Conservation (phyloP, 371 early-diverging fungal species). For the Coemansia sp. region DNA sequence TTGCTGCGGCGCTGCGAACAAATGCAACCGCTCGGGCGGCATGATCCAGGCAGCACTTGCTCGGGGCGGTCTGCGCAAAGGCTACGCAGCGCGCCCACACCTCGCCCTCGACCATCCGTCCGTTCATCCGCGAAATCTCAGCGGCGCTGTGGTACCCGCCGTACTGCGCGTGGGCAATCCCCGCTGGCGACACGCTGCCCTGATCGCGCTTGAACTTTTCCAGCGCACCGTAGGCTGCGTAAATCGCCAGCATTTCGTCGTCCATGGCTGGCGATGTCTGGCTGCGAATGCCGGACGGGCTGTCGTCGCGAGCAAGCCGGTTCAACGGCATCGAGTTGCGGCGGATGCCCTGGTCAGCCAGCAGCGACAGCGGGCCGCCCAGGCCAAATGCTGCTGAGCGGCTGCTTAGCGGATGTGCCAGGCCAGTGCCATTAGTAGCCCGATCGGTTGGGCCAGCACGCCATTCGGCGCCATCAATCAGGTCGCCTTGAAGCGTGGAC, state of each 20-base stretch:
- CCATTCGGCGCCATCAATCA: constrained; percentile 39
- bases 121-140: constrained; percentile 39
- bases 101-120: constrained; percentile 19
- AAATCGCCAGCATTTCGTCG: constrained; percentile 16
- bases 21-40: constrained; percentile 23
- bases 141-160: constrained; percentile 32
- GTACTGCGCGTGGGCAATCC: constrained; percentile 3
- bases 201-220: constrained; percentile 33
- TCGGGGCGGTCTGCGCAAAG: constrained; percentile 12
- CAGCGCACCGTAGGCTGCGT: constrained; percentile 33
- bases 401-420: background rate
- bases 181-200: background rate
- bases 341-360: constrained; percentile 21
- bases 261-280: background rate
- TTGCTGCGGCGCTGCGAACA: constrained; percentile 8
- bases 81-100: constrained; percentile 30
- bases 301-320: constrained; percentile 2
- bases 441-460: constrained; percentile 27
- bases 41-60: constrained; percentile 24
- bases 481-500: constrained; percentile 32
- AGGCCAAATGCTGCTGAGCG: constrained; percentile 3
- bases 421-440: background rate
- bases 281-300: background rate
- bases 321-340: constrained; percentile 41
- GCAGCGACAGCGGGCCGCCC: constrained; percentile 2